phyloP scores from a whole-genome alignment of 208 protist genomes.

The Leishmania braziliensis region DNA sequence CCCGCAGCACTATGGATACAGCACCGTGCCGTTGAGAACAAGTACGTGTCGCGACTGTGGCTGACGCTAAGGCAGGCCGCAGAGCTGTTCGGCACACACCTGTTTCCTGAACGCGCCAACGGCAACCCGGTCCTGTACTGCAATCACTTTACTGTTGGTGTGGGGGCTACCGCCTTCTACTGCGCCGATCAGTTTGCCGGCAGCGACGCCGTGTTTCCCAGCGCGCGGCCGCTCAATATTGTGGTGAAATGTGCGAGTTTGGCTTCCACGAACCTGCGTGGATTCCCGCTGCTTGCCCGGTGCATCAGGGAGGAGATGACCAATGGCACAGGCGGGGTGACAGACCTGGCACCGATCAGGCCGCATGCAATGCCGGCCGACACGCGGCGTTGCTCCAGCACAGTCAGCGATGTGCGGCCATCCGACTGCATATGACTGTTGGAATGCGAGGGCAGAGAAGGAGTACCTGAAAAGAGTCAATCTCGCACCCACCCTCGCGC shows the following conservation, averaged over 20 bases:
- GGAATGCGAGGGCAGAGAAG: background rate
- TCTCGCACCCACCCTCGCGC: conserved; percentile 23
- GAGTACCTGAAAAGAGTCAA: background rate
- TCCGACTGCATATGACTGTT: conserved; percentile 32
- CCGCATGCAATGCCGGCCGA: conserved; percentile 32
- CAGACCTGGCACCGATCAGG: conserved; percentile 33
- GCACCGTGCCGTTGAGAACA: conserved; percentile 60
- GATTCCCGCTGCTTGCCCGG: conserved; percentile 59
- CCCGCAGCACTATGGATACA: conserved; percentile 48
- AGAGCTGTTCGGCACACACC: conserved; percentile 37
- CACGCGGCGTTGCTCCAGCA: conserved; percentile 34
- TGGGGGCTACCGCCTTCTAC: conserved; percentile 49
- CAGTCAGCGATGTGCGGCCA: conserved; percentile 6
- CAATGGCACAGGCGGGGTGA: background rate
- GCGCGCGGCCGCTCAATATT: conserved; percentile 50
- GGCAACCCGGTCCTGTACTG: conserved; percentile 55
- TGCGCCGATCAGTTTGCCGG: conserved; percentile 84
- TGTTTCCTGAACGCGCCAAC: conserved; percentile 40
- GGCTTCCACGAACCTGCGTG: conserved; percentile 35
- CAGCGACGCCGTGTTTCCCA: conserved; percentile 39
- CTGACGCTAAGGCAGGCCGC: conserved; percentile 58
- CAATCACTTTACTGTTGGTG: conserved; percentile 44
- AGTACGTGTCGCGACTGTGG: conserved; percentile 82
- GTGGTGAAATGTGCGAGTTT: conserved; percentile 49
- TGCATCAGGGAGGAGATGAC: background rate